Evolutionary conservation across 768 basidiomycete species (phyloP).

Genomic region (Collybia nuda): DNA sequence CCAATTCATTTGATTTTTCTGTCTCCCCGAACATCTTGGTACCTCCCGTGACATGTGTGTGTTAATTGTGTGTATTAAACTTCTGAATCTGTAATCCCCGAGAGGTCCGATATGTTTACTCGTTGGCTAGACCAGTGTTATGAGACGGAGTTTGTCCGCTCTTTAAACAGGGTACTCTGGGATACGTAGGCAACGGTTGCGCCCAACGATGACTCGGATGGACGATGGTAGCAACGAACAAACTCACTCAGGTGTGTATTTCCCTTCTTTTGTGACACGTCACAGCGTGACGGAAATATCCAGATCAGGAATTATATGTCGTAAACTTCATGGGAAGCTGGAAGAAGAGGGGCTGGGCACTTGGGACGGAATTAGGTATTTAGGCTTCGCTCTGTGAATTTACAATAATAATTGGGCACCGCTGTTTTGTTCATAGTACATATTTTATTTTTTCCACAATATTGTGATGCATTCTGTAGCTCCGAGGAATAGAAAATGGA

Average conservation of each 20-base stretch:
- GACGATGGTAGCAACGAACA: constrained; percentile 1
- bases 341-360: too few relatives aligned
- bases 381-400: too few relatives aligned
- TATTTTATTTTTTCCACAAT: too few relatives aligned
- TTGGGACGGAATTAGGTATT: too few relatives aligned
- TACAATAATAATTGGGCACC: too few relatives aligned
- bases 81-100: constrained; percentile 1
- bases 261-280: background rate
- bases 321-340: too few relatives aligned
- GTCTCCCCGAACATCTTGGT: background rate
- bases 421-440: too few relatives aligned
- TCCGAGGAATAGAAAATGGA: too few relatives aligned
- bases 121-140: constrained; percentile 1
- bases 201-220: constrained; percentile 1
- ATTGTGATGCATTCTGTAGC: too few relatives aligned
- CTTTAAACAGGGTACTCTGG: background rate
- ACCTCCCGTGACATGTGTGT: background rate
- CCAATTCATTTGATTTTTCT: too few relatives aligned
- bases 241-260: background rate
- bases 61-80: background rate
- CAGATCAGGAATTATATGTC: too few relatives aligned
- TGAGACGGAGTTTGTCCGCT: background rate
- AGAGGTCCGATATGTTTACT: constrained; percentile 3
- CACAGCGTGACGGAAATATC: too few relatives aligned
- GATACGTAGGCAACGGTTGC: constrained; percentile 1